Percentiles rank a stretch among this genome's conserved stretches.
Evolutionary conservation across 2,329 filamentous ascomycete species (phyloP).

Genomic region (Verruconis gallopava): DNA sequence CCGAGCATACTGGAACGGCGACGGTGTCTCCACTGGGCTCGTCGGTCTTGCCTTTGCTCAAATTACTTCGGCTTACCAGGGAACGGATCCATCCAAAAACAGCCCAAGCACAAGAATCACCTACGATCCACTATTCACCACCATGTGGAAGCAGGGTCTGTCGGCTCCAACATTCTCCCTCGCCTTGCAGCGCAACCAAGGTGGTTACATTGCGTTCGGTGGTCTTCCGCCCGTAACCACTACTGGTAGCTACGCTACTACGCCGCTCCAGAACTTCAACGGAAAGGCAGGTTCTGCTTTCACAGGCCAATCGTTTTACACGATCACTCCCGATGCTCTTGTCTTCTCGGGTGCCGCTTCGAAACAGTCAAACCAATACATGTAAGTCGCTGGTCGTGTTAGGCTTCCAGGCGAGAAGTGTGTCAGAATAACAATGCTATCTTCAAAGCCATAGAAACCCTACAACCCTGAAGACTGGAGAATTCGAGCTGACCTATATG

Average conservation of each 20-base stretch:
- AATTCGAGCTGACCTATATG: too few species aligned
- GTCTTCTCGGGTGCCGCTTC: conserved; percentile 12
- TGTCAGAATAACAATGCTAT: too few species aligned
- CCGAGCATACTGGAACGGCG: conserved; percentile 30
- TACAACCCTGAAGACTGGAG: too few species aligned
- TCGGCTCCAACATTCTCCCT: conserved; percentile 36
- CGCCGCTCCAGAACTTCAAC: conserved; percentile 23
- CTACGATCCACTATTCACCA: conserved; percentile 40
- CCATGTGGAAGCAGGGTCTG: conserved; percentile 32
- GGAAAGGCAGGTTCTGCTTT: conserved; percentile 11
- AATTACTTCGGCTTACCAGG: conserved; percentile 30
- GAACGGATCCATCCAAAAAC: conserved; percentile 16
- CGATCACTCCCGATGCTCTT: conserved; percentile 23
- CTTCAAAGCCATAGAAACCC: too few species aligned
- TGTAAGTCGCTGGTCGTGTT: too few species aligned
- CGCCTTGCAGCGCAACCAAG: conserved; percentile 27
- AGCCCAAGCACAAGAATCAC: conserved; percentile 16
- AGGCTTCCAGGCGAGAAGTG: too few species aligned
- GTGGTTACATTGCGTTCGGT: conserved; percentile 37
- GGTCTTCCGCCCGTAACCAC: conserved; percentile 34
- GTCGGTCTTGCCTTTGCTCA: conserved; percentile 39
- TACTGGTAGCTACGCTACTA: conserved; percentile 21
- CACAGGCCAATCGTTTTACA: conserved; percentile 21
- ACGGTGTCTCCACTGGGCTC: conserved; percentile 34
- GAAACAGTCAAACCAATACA: conserved; percentile 15